Percentiles rank a stretch among this genome's conserved stretches.
Evolutionary conservation across 2,329 filamentous ascomycete genomes (phyloP).

Genomic region (Phialocephala sp.): DNA sequence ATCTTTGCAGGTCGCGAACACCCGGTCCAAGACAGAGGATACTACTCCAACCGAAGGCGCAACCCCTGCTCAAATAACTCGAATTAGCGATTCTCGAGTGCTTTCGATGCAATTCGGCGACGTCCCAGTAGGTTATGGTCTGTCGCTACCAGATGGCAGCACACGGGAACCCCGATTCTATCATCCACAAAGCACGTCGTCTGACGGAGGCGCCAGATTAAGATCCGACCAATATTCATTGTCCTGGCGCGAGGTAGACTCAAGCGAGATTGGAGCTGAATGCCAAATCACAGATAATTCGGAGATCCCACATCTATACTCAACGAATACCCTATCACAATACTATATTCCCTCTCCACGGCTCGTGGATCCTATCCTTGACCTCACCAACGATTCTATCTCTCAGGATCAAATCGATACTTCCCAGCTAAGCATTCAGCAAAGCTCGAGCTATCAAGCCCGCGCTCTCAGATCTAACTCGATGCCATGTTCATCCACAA

Average conservation of each 20-base stretch:
- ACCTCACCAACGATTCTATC: not conserved
- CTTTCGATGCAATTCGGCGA: not conserved
- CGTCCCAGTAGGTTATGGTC: not conserved
- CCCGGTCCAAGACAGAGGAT: not conserved
- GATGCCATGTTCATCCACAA: not conserved
- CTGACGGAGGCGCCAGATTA: not conserved
- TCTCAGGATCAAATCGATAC: no score
- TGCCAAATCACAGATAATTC: not conserved
- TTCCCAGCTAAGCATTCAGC: no score
- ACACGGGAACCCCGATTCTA: not conserved
- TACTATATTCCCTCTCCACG: not conserved
- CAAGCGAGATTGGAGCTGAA: not conserved
- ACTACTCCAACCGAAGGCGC: not conserved
- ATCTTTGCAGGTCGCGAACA: not conserved
- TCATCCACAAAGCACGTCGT: not conserved
- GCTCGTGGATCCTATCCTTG: not conserved
- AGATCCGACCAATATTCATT: not conserved
- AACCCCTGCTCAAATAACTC: not conserved
- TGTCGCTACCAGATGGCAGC: not conserved
- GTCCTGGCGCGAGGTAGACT: not conserved
- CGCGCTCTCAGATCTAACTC: not conserved
- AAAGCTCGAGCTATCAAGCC: not conserved
- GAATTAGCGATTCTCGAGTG: not conserved
- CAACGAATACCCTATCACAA: not conserved
- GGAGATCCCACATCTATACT: not conserved